Evolutionary conservation across 2,329 filamentous ascomycete species (phyloP), one percentile per base, ranked within the genome.

Genomic region (Trichoderma lentiforme): DNA sequence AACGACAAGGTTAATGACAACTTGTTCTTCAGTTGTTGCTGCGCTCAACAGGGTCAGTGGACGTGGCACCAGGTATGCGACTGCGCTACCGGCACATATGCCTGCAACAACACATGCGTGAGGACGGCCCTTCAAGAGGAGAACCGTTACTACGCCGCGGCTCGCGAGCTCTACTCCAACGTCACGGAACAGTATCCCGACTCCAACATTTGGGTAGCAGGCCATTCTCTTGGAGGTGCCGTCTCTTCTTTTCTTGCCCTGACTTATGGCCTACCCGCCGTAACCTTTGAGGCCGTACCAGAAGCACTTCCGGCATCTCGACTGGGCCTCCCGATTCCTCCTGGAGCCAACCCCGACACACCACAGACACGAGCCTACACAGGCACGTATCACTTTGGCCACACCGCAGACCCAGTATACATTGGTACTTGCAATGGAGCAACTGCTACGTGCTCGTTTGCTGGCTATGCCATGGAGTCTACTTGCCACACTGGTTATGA

Each of bases 1-100:
- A 97, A 97, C 76, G 96, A 99, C 83, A 99, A 99, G 84, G 86
- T 95, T 78, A 99, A 98, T 80, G 96, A 99, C 82, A 99, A 99
- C 79, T 86, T 99, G 11, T 97, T 97, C 82, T 98, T 98, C 83
- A 97, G 95, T 79, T 99, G 96, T 83, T 99, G 96, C 82, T 99
- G 96, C 82, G 96, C 90, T 4, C 94, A 98, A 82, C 95, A 97
- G 77, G 94, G 95, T 0, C 93, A 94, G 74, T 94, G 91, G 83
- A 90, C 94, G 18, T 98, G 94, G 91, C 91, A 93, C 73, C 92
- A 97, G 79, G 94, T 97, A 71, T 99, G 96, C 82, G 92, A 97
- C 80, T 99, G 96, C 80, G 93, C 94, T 74, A 93, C 92, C 2
- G 89, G 90, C 12, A 93, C 94, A 1, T 98, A 94, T 79, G 91